These are phyloP conservation scores for Xylaria longipes DNA, from an alignment of 495 filamentous ascomycete species.

Conservation along the genomic window DNA sequence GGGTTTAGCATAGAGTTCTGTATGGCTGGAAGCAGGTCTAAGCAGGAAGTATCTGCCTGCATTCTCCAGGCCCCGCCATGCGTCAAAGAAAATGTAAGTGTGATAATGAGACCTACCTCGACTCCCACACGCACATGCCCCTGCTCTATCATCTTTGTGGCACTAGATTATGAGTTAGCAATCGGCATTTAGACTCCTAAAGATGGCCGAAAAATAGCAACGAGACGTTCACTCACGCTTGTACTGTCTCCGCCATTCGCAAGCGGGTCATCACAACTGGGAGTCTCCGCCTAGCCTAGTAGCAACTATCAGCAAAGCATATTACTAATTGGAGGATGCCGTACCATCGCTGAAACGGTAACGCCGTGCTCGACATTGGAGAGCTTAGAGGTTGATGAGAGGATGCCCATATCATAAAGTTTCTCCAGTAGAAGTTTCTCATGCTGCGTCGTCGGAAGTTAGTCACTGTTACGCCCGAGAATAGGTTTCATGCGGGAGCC, in stretches of 20 bases:
- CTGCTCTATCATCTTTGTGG: constrained; percentile 89
- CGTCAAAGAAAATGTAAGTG: neutral
- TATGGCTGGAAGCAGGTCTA: neutral
- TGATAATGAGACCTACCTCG: constrained; percentile 62
- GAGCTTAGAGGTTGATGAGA: constrained; percentile 74
- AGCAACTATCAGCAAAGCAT: neutral
- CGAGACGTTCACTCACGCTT: constrained; percentile 46
- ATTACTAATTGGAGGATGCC: too few relatives aligned
- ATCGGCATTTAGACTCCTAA: neutral
- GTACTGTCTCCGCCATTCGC: constrained; percentile 87
- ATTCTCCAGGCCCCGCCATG: neutral
- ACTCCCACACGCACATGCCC: constrained; percentile 94
- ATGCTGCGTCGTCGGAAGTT: constrained; percentile 59
- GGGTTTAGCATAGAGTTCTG: neutral
- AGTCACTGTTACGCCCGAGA: neutral
- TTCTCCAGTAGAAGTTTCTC: constrained; percentile 87
- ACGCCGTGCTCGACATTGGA: constrained; percentile 85
- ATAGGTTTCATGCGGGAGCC: neutral
- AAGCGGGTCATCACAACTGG: constrained; percentile 86
- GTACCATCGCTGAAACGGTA: constrained; percentile 82
- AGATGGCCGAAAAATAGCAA: neutral
- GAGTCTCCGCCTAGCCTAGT: constrained; percentile 64
- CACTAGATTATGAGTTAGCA: constrained; percentile 34
- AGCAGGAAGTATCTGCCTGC: neutral
- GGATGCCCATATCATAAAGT: constrained; percentile 86